phyloP scores from a whole-genome alignment of 345 rosid genomes.

The Citrus inodora region DNA sequence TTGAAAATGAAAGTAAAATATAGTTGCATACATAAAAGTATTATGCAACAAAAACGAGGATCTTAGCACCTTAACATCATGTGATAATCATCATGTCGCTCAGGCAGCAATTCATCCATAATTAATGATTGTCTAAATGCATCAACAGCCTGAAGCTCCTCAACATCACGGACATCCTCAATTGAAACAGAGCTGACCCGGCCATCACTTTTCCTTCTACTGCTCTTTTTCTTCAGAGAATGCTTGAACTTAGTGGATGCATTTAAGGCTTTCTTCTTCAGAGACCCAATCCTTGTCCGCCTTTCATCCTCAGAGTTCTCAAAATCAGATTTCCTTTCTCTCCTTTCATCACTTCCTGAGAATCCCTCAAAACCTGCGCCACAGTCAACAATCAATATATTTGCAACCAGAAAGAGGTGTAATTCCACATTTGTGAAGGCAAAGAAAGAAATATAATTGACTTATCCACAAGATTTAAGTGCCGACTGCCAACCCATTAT shows the following conservation, averaged over 20 bases:
- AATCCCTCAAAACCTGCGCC: slow-evolving; percentile 88
- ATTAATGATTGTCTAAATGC: slow-evolving; percentile 75
- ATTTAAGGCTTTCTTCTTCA: slow-evolving; percentile 92
- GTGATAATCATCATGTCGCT: slow-evolving; percentile 81
- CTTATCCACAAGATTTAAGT: not conserved
- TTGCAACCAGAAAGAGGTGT: not conserved
- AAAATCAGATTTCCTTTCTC: slow-evolving; percentile 91
- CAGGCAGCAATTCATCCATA: slow-evolving; percentile 87
- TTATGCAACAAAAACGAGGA: not conserved
- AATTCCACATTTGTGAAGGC: not conserved
- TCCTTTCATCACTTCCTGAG: slow-evolving; percentile 85
- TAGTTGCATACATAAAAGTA: not conserved
- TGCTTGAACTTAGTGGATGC: slow-evolving; percentile 90
- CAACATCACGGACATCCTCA: slow-evolving; percentile 91
- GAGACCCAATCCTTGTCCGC: slow-evolving; percentile 82
- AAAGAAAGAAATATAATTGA: not conserved
- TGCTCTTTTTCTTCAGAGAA: slow-evolving; percentile 84
- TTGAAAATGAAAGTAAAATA: not conserved
- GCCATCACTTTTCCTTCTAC: slow-evolving; percentile 74
- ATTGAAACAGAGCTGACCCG: slow-evolving; percentile 97
- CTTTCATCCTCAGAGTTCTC: slow-evolving; percentile 99
- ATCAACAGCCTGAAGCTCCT: slow-evolving; percentile 87
- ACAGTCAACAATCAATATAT: slow-evolving; percentile 4
- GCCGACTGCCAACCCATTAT: not conserved
- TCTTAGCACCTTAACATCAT: slow-evolving; percentile 75